Evolutionary conservation across 495 filamentous ascomycete species (phyloP), one percentile per base, ranked within the genome.

Genomic region (Hypoxylon crocopeplum): DNA sequence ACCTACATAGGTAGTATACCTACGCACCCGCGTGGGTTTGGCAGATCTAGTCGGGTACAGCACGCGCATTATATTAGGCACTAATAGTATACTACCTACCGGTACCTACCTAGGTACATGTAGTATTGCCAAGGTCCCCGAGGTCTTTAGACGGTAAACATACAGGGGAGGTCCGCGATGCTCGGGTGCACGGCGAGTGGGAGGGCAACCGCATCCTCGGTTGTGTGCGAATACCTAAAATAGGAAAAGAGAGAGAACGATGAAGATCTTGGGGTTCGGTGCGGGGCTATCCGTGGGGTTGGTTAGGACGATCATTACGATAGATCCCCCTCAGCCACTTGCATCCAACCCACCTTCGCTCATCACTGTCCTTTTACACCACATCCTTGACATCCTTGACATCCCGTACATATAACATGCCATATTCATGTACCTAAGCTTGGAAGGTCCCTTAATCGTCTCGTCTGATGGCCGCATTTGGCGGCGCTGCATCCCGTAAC

Each of bases 281-380:
- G 61, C 61, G 61, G 61, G 61, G 61, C 61, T 64, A 64, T 64
- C 61, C 61, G 61, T 64, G 61, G 61, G 55, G 61, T 64, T 56
- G 61, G 61, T 59, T 59, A 37, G 49, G 61, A 33, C 61, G 61
- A 64, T 64, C 61, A 41, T 50, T 51, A 56, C 40, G 40, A 64
- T 34, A 54, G 37, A 63, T 48, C 53, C 34, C 55, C 54, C 53
- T 52, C 37, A 48, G 54, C 30, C 39, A 47, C 50, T 49, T 48
- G 47, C 40, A 48, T 48, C n/a, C n/a, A 48, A 6, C 32, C 32
- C 32, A n/a, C n/a, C n/a, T n/a, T n/a, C n/a, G n/a, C n/a, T n/a
- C n/a, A n/a, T n/a, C n/a, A n/a, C n/a, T n/a, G n/a, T n/a, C n/a
- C n/a, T n/a, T n/a, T n/a, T n/a, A n/a, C n/a, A n/a, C n/a, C n/a